These are phyloP conservation scores for Carallia pectinifolia DNA, from an alignment of 345 rosid species.

Conservation along the genomic window DNA sequence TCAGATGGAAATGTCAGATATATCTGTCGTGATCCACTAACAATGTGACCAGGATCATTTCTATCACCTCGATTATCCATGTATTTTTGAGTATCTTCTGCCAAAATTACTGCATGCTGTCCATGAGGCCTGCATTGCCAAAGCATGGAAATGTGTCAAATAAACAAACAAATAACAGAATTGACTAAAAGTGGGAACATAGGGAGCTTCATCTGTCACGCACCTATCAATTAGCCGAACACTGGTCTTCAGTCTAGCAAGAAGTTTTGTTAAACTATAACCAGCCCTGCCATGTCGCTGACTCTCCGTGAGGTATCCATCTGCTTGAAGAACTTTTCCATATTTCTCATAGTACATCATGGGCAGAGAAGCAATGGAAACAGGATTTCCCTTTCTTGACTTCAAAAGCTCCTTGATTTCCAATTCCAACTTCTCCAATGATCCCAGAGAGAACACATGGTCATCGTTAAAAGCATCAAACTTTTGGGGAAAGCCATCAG, in stretches of 20 bases:
- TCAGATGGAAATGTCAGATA: conserved; percentile 67
- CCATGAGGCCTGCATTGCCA: conserved; percentile 65
- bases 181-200: not conserved
- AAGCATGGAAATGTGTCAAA: conserved; percentile 2
- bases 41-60: conserved; percentile 42
- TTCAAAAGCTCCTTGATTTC: conserved; percentile 58
- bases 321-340: conserved; percentile 63
- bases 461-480: conserved; percentile 39
- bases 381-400: conserved; percentile 52
- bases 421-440: conserved; percentile 49
- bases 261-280: conserved; percentile 63
- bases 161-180: not conserved
- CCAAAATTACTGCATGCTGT: conserved; percentile 61
- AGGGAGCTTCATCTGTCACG: not conserved
- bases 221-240: conserved; percentile 60
- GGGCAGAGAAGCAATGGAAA: conserved; percentile 69
- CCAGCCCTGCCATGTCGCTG: conserved; percentile 75
- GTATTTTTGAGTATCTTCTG: conserved; percentile 53
- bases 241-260: conserved; percentile 45
- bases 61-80: conserved; percentile 42
- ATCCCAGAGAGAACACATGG: conserved; percentile 32
- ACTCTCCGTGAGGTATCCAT: conserved; percentile 71
- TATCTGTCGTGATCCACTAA: conserved; percentile 57
- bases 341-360: conserved; percentile 59
- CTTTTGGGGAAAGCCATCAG: conserved; percentile 35